Conservation (phyloP, 1,284 basidiomycete species). For the Melanopsichium pennsylvanicum region DNA sequence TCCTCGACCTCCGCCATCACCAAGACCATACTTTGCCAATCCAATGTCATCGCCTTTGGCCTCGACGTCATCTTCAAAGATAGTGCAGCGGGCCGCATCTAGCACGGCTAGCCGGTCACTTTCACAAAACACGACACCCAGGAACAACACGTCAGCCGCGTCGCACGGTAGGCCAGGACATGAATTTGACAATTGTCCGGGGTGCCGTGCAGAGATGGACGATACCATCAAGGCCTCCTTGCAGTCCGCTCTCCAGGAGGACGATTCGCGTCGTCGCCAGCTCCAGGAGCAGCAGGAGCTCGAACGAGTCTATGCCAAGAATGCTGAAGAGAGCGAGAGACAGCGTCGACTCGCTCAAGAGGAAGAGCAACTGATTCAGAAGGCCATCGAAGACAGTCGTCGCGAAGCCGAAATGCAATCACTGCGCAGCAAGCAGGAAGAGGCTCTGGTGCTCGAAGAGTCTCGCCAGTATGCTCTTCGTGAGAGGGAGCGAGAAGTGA, state of each 20-base stretch:
- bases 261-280: conserved; percentile 12
- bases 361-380: conserved; percentile 29
- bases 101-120: neutral
- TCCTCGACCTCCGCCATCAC: neutral
- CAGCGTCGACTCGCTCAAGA: conserved; percentile 26
- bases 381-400: conserved; percentile 34
- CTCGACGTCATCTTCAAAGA: neutral
- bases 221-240: conserved; percentile 43
- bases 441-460: conserved; percentile 31
- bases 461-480: conserved; percentile 33
- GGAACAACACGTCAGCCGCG: neutral
- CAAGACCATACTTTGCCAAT: neutral
- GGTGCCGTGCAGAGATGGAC: conserved; percentile 41
- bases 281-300: conserved; percentile 28
- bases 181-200: conserved; percentile 38
- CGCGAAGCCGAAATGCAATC: conserved; percentile 28
- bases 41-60: neutral
- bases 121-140: neutral
- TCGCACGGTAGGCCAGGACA: conserved; percentile 18
- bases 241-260: conserved; percentile 27
- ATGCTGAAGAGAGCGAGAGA: conserved; percentile 22
- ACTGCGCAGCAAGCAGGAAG: conserved; percentile 10
- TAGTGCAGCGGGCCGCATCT: neutral
- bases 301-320: conserved; percentile 21
- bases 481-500: conserved; percentile 17